Base-by-base conservation (phyloP, 2,329 filamentous ascomycete genomes). In the Nigrospora oryzae region DNA sequence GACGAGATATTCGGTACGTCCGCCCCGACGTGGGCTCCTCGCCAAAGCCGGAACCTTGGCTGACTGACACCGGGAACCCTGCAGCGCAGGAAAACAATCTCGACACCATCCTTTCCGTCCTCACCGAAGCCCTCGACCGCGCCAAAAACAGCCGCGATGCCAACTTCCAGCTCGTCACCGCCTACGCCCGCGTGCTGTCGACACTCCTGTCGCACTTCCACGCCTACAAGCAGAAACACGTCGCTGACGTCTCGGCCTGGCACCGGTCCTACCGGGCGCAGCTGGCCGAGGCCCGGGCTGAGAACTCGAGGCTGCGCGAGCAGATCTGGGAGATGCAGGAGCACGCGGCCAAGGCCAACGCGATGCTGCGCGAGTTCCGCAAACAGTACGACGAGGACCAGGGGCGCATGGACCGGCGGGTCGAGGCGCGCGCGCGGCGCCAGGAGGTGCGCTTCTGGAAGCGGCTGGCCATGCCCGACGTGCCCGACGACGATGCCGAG, bases 311-410 rank as follows among this genome's bases (percentile, higher is more conserved):
- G 2, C 69, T 84, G 42, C 76, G 80, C 43, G 77, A 81, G 54
- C 78, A 83, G 61, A 81, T 84, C 54, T 81, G 78, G 71, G 77
- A 81, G 53, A 81, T 83, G 77, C 77, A 82, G 56, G 70, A 72
- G 36, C 74, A 78, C 52, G 80, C 81, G 19, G 69, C 69, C 39
- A 67, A 64, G 12, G 79, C 79, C 17, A 83, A 82, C 56, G 74
- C 75, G 46, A 61, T 67, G 48, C 63, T 84, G 45, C 75, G 79
- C 35, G 63, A 70, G 34, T 81, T 83, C 52, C 70, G 79, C 42
- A 65, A 70, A 38, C 67, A 66, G 44, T 75, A 78, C 54, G 74
- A 81, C 51, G 77, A 79, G 51, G 70, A 81, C 47, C 68, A 73
- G 50, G 63, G 64, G 34, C 66, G 74, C 16, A 75, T 77, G 67